Conservation (phyloP, 202 grass and related monocot species). For the Carex arenaria region DNA sequence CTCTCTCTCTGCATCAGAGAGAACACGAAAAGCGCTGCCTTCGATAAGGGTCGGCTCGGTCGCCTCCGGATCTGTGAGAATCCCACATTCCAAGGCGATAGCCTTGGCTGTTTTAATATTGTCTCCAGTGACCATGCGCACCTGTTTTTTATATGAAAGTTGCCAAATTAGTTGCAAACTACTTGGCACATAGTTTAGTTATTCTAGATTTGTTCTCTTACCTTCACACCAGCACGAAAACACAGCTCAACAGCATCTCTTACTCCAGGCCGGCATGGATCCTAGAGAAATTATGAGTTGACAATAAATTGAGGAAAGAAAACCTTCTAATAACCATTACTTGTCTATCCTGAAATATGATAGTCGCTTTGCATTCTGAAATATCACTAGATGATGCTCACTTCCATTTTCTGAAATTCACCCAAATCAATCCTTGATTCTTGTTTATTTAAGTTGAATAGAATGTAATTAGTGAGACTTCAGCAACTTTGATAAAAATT, state of each 20-base stretch:
- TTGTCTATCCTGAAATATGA: background rate
- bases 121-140: constrained; percentile 96
- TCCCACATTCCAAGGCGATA: constrained; percentile 95
- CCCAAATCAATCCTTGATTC: background rate
- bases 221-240: constrained; percentile 72
- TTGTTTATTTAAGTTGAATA: background rate
- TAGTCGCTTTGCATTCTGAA: background rate
- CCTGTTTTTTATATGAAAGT: constrained; percentile 35
- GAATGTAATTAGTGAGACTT: background rate
- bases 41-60: constrained; percentile 65
- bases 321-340: background rate
- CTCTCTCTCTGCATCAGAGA: constrained; percentile 65
- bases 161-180: constrained; percentile 5
- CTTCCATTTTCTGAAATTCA: background rate
- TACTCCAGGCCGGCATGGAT: constrained; percentile 93
- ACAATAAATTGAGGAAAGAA: background rate
- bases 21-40: constrained; percentile 56
- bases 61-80: constrained; percentile 73
- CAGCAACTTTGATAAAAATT: background rate
- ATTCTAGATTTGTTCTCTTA: constrained; percentile 15
- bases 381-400: background rate
- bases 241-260: constrained; percentile 70
- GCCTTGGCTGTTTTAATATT: constrained; percentile 94
- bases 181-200: background rate
- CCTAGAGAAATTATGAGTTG: constrained; percentile 34